Conservation (phyloP, 1,284 basidiomycete genomes). For the Ustilago bromivora region DNA sequence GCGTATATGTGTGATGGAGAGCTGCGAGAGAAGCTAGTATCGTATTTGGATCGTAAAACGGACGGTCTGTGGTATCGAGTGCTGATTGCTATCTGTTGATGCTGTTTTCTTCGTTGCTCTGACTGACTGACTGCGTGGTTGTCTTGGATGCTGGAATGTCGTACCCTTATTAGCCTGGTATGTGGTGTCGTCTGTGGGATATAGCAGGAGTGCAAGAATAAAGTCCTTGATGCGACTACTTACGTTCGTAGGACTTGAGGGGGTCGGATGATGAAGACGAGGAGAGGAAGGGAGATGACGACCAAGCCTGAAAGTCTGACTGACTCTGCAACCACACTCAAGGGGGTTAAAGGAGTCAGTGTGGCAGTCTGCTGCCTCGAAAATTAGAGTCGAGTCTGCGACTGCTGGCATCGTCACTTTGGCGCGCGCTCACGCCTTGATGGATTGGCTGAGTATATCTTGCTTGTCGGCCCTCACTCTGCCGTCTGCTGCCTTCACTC, state of each 20-base stretch:
- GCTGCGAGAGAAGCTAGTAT: not conserved
- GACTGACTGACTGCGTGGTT: not conserved
- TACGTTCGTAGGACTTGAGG: conserved; percentile 52
- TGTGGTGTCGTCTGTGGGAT: conserved; percentile 6
- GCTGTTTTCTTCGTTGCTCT: not conserved
- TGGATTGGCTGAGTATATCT: not conserved
- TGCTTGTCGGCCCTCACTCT: not conserved
- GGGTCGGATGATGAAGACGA: conserved; percentile 49
- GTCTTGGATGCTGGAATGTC: conserved; percentile 2
- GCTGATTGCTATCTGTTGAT: not conserved
- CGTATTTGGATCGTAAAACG: too few relatives aligned
- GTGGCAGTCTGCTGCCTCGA: conserved; percentile 7
- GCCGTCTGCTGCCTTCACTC: conserved; percentile 4
- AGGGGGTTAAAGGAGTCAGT: conserved; percentile 1
- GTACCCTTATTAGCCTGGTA: conserved; percentile 12
- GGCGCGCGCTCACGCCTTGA: not conserved
- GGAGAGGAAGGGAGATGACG: conserved; percentile 41
- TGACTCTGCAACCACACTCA: conserved; percentile 10
- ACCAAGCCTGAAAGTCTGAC: conserved; percentile 44
- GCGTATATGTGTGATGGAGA: not conserved
- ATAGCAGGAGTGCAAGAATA: conserved; percentile 25
- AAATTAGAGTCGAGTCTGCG: not conserved
- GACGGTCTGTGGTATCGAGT: not conserved
- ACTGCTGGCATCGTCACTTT: conserved; percentile 10
- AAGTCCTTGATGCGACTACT: conserved; percentile 24